phyloP scores from a whole-genome alignment of 2,329 filamentous ascomycete species.

The Fusarium mundagurra region DNA sequence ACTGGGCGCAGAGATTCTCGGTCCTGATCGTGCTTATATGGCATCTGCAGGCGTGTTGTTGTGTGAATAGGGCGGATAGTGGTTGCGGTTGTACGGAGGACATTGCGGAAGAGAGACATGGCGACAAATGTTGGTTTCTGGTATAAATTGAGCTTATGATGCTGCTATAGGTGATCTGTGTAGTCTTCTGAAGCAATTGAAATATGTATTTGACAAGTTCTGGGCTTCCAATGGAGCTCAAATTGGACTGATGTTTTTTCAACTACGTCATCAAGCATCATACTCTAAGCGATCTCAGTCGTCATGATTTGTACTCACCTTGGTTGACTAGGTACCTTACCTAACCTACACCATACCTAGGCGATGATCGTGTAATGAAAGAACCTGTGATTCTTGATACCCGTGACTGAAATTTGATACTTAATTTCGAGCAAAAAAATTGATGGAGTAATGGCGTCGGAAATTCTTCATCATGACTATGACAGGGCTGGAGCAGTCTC shows the following conservation, averaged over 20 bases:
- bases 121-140: neutral
- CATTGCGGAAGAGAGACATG: conserved; percentile 37
- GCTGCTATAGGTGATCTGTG: neutral
- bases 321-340: too few relatives aligned
- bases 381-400: neutral
- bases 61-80: conserved; percentile 48
- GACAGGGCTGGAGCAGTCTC: neutral
- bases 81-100: conserved; percentile 29
- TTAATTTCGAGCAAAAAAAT: too few relatives aligned
- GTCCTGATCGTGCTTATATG: conserved; percentile 65
- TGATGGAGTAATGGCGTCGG: neutral
- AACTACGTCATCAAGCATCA: conserved; percentile 36
- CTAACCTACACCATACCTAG: conserved; percentile 1
- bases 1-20: conserved; percentile 72
- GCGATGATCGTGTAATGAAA: neutral
- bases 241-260: neutral
- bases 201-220: conserved; percentile 4
- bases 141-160: neutral
- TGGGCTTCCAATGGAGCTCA: neutral
- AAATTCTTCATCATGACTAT: neutral
- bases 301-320: conserved; percentile 9
- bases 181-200: neutral
- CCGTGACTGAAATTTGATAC: neutral
- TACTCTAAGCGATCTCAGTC: conserved; percentile 10
- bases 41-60: conserved; percentile 37